These are phyloP conservation scores for Suillus lakei DNA, from an alignment of 768 basidiomycete genomes.

Conservation along the genomic window DNA sequence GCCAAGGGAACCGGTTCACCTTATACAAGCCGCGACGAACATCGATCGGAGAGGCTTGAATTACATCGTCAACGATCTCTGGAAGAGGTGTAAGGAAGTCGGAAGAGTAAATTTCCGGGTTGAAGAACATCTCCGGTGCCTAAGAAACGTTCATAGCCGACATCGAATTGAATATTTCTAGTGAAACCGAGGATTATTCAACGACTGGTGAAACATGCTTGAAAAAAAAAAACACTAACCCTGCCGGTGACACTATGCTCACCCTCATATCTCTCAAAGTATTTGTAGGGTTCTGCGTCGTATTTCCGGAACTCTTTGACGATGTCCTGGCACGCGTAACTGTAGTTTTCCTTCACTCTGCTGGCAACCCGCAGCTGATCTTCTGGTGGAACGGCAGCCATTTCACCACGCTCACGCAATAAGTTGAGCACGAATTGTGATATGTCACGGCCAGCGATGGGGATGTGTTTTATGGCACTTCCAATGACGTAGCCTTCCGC, in stretches of 20 bases:
- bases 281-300: constrained; percentile 93
- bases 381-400: constrained; percentile 88
- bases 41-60: constrained; percentile 95
- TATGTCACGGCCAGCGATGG: constrained; percentile 98
- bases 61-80: constrained; percentile 94
- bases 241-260: constrained; percentile 92
- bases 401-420: constrained; percentile 94
- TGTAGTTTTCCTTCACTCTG: constrained; percentile 97
- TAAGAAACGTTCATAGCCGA: constrained; percentile 99
- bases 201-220: neutral
- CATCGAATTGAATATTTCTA: constrained; percentile 93
- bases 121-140: constrained; percentile 99
- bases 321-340: constrained; percentile 98
- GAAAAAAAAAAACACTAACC: constrained; percentile 48
- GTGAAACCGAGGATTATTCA: constrained; percentile 1
- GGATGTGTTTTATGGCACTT: constrained; percentile 98
- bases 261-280: constrained; percentile 92
- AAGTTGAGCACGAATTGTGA: constrained; percentile 95
- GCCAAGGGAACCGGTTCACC: constrained; percentile 46
- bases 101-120: constrained; percentile 97
- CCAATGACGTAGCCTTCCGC: constrained; percentile 99
- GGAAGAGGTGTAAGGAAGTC: constrained; percentile 97
- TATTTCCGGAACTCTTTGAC: constrained; percentile 99
- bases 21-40: constrained; percentile 96
- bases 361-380: constrained; percentile 91